Base-by-base conservation (phyloP, 1,284 basidiomycete genomes). In the Earliella scabrosa region DNA sequence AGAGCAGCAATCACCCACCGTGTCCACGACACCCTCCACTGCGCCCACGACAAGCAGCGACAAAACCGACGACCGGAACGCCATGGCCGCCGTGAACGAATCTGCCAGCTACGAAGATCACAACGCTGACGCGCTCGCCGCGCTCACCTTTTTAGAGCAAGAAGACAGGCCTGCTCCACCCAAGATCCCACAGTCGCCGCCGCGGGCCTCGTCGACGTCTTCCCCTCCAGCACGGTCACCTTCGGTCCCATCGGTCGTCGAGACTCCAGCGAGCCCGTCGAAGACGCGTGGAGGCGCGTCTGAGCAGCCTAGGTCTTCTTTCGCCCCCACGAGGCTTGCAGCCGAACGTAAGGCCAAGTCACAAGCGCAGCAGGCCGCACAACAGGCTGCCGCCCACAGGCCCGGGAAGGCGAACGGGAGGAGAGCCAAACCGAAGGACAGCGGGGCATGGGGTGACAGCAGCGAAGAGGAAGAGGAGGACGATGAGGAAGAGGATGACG, bases 241-340 rank as follows among this genome's bases (percentile, higher is more conserved):
- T 2, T 58, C 67, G 3, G 59, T 72, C 43, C 64, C 68, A 2
- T 66, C 70, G 50, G 63, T 70, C 29, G 58, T 67, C 16, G 60
- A 63, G 21, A 58, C 67, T 5, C 61, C 71, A 24, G 63, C 67
- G 24, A 66, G 71, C 23, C 73, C 75, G 4, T 66, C 73, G 18
- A 66, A 63, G 27, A 61, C 65, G 58, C 56, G 60, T 66, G 14
- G 50, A 23, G 21, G 35, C 21, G 45, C 56, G 29, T n/a, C 49
- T 13, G 59, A 64, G 52, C 32, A 44, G 45, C 54, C 80, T 68
- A 82, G 83, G 45, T 94, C 92, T 1, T 94, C 93, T 2, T 96
- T 96, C 66, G 90, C 92, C 0, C 89, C 88, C 0, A 91, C 90
- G 14, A 89, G 83, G 67, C 84, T 88, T 60, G 93, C 92, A 21